Evolutionary conservation across 805 yeast genomes (phyloP).

Genomic region (Sungouiozyma ichnusensis): DNA sequence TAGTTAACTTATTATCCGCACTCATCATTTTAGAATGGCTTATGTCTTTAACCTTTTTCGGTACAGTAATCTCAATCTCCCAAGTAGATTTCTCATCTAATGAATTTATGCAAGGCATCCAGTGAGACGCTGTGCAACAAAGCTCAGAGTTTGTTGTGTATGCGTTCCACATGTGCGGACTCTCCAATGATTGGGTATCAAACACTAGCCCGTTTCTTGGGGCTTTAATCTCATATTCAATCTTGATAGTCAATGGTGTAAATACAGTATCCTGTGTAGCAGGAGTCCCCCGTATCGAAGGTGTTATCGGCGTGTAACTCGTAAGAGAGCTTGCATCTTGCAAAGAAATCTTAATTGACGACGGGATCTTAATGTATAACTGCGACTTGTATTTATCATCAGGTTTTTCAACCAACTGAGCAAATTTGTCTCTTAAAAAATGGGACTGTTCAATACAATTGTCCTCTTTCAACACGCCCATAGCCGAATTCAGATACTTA

Average conservation of each 20-base stretch:
- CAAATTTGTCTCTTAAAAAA: slow-evolving; percentile 23
- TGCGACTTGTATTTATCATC: slow-evolving; percentile 24
- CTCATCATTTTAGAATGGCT: slow-evolving; percentile 32
- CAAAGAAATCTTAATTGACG: slow-evolving; percentile 42
- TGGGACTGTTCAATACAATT: slow-evolving; percentile 28
- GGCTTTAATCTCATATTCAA: slow-evolving; percentile 54
- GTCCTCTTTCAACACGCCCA: slow-evolving; percentile 13
- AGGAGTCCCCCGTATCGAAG: slow-evolving; percentile 33
- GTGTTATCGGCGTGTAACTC: slow-evolving; percentile 31
- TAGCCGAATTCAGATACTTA: slow-evolving; percentile 7
- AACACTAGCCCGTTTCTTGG: slow-evolving; percentile 71
- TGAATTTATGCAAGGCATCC: slow-evolving; percentile 95
- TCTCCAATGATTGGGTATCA: slow-evolving; percentile 33
- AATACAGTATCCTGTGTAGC: slow-evolving; percentile 40
- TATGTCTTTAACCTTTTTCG: slow-evolving; percentile 67
- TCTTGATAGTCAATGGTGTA: slow-evolving; percentile 62
- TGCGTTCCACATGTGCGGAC: slow-evolving; percentile 60
- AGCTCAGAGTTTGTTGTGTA: slow-evolving; percentile 73
- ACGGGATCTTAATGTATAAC: slow-evolving; percentile 24
- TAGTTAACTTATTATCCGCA: slow-evolving; percentile 26
- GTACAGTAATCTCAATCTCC: slow-evolving; percentile 81
- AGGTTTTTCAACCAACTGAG: slow-evolving; percentile 22
- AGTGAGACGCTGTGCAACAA: slow-evolving; percentile 79
- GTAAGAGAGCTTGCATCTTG: slow-evolving; percentile 38
- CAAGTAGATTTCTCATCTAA: slow-evolving; percentile 83